Evolutionary conservation across 805 yeast species (phyloP), one percentile per base, ranked within the genome.

Genomic region (Pichia phayaonensis): DNA sequence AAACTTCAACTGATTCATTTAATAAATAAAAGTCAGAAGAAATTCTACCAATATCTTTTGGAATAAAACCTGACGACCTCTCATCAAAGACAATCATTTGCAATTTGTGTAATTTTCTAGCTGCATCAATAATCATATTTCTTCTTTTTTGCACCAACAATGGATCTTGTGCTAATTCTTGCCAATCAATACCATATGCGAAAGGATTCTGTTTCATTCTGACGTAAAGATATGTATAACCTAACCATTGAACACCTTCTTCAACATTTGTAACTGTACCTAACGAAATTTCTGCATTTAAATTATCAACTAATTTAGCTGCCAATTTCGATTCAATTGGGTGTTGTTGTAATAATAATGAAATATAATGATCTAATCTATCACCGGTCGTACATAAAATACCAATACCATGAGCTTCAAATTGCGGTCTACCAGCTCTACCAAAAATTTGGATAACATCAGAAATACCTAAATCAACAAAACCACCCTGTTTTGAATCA

Each of bases 391-490:
- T 94, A 64, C 94, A 83, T 45, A 94, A 70, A 23, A 90, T 81
- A 72, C 98, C 98, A 2, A 92, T 87, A 74, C 99, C 99, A 61
- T 77, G 84, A 50, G 80, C 80, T 58, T 92, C 96, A 67, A 81
- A 94, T 59, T 95, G 99, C 0, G 99, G 99, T 69, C 99, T 81
- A 70, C 99, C 99, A 26, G 99, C 99, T 72, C 99, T 86, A 59
- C 99, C 99, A 70, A 94, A 94, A 57, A 94, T 94, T 72, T 94
- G 99, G 54, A 95, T 86, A 40, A 94, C 96, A 70, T 94, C 99
- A 0, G 97, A 86, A 18, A 94, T 92, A 1, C 98, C 98, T 40
- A 95, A 72, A 63, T 94, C 99, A 2, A 84, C 80, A 61, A 83
- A 88, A 0, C 99, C 99, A 75, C 99, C 99, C 48, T 84, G 85